phyloP scores from a whole-genome alignment of 176 grass and related monocot genomes.

The Neostapfia colusana region DNA sequence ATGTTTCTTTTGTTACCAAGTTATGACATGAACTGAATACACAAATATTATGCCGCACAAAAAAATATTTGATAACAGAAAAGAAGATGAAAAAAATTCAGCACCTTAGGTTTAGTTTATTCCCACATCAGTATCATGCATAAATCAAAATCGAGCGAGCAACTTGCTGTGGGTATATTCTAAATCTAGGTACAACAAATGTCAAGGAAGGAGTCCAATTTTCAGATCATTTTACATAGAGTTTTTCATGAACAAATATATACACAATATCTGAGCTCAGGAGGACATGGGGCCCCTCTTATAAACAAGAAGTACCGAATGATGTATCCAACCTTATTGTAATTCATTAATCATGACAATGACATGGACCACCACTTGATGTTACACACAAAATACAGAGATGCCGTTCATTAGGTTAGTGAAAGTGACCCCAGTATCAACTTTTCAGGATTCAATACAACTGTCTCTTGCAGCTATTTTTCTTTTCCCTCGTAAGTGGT shows the following conservation, averaged over 20 bases:
- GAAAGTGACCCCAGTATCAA: neutral
- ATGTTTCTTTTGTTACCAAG: too few species aligned
- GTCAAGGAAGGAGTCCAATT: too few species aligned
- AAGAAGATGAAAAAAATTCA: too few species aligned
- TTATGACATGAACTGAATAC: too few species aligned
- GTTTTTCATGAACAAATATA: too few species aligned
- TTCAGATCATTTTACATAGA: neutral
- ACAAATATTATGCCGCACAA: too few species aligned
- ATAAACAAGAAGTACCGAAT: neutral
- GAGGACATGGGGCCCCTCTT: neutral
- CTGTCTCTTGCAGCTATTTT: neutral
- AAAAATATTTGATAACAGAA: too few species aligned
- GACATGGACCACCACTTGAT: neutral
- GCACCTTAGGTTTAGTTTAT: too few species aligned
- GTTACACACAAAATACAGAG: neutral
- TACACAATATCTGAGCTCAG: neutral
- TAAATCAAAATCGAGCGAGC: too few species aligned
- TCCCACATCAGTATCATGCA: too few species aligned
- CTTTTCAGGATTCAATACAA: neutral
- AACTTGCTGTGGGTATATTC: too few species aligned
- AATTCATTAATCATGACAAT: neutral
- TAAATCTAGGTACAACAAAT: too few species aligned
- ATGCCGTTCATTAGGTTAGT: constrained; percentile 5
- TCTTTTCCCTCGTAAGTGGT: neutral
- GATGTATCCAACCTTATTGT: constrained; percentile 13